A percentile compares a stretch with the other conserved stretches of the same genome.
Evolutionary conservation across 805 yeast genomes (phyloP).

Genomic region (Millerozyma acaciae): DNA sequence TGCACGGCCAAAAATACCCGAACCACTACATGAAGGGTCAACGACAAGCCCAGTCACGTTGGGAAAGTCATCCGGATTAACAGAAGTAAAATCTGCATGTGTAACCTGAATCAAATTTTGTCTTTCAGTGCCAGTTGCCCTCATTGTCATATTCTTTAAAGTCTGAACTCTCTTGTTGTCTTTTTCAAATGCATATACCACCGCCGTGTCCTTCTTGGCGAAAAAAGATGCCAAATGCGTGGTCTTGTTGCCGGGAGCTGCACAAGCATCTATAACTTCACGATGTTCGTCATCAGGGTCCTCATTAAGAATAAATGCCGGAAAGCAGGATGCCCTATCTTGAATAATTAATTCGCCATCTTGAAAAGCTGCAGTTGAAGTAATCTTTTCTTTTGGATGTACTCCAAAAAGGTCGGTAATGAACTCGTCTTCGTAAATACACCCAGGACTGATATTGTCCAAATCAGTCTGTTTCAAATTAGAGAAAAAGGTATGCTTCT

Average conservation of each 20-base stretch:
- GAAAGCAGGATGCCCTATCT: conserved; percentile 96
- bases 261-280: conserved; percentile 83
- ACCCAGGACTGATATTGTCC: conserved; percentile 41
- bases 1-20: conserved; percentile 93
- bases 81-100: conserved; percentile 62
- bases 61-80: conserved; percentile 54
- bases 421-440: conserved; percentile 66
- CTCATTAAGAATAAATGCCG: conserved; percentile 69
- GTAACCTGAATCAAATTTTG: conserved; percentile 44
- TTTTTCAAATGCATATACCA: conserved; percentile 83
- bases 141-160: conserved; percentile 70
- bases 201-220: conserved; percentile 19
- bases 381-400: conserved; percentile 68
- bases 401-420: conserved; percentile 80
- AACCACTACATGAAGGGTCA: conserved; percentile 97
- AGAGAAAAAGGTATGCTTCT: conserved; percentile 33
- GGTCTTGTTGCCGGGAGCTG: conserved; percentile 98
- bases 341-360: conserved; percentile 84
- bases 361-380: conserved; percentile 63
- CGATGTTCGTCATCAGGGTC: conserved; percentile 52
- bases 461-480: conserved; percentile 43
- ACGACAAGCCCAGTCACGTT: conserved; percentile 78
- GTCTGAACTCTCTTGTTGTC: conserved; percentile 69
- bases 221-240: conserved; percentile 80
- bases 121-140: conserved; percentile 46